Conservation (phyloP, 2,329 filamentous ascomycete genomes). For the Pseudomassariella vexata region DNA sequence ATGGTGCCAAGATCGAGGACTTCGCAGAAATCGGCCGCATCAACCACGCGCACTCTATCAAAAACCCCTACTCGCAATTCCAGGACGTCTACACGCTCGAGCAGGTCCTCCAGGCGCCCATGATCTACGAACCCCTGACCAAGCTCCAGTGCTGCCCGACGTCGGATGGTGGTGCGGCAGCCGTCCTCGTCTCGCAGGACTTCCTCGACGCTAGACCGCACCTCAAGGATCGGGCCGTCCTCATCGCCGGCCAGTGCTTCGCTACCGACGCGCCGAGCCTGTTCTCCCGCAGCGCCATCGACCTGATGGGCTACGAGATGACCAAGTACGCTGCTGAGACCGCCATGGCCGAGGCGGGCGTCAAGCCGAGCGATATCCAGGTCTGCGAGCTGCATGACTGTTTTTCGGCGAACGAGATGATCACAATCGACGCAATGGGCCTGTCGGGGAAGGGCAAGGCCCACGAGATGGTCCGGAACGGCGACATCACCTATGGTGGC, state of each 20-base stretch:
- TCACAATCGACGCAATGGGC: constrained; percentile 80
- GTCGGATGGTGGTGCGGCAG: constrained; percentile 85
- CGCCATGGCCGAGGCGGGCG: constrained; percentile 69
- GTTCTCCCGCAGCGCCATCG: constrained; percentile 76
- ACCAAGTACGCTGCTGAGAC: constrained; percentile 60
- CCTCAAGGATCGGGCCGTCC: constrained; percentile 74
- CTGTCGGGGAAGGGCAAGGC: constrained; percentile 75
- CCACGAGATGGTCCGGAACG: constrained; percentile 80
- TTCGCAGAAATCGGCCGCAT: constrained; percentile 92
- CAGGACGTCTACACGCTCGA: constrained; percentile 84
- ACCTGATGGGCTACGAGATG: constrained; percentile 88
- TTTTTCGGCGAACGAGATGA: constrained; percentile 93
- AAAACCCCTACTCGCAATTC: constrained; percentile 98
- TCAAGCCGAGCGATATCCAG: constrained; percentile 64
- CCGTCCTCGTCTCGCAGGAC: constrained; percentile 79
- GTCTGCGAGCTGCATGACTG: constrained; percentile 95
- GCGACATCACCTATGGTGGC: constrained; percentile 88
- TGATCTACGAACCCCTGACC: constrained; percentile 81
- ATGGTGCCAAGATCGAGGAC: constrained; percentile 76
- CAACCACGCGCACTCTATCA: constrained; percentile 86
- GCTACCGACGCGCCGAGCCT: constrained; percentile 78
- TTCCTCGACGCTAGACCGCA: constrained; percentile 85
- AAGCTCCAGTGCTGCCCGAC: constrained; percentile 99
- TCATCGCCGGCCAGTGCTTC: constrained; percentile 82
- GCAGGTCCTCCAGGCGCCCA: constrained; percentile 68